Percentiles rank a stretch among this genome's conserved stretches.
phyloP scores from a whole-genome alignment of 768 basidiomycete species.

The Ramaria rubella region DNA sequence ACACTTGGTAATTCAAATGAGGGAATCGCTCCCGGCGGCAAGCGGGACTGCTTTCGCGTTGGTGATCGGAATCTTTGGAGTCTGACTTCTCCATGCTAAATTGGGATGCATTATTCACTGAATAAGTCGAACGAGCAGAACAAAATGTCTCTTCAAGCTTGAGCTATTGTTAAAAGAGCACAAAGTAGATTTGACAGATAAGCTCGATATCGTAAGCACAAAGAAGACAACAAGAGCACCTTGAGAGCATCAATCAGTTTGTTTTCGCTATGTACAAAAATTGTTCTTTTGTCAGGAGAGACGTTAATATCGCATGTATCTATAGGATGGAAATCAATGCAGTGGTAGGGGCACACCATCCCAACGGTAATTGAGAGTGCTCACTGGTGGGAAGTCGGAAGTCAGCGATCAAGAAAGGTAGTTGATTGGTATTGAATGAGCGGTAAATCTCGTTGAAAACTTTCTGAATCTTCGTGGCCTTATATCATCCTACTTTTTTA shows the following conservation, averaged over 20 bases:
- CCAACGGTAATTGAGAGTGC: constrained; percentile 17
- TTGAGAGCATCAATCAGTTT: constrained; percentile 74
- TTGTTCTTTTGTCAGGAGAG: constrained; percentile 93
- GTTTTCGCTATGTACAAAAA: constrained; percentile 82
- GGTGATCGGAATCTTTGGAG: not conserved
- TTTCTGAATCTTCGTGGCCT: constrained; percentile 64
- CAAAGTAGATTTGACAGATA: too few relatives aligned
- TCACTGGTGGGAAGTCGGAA: constrained; percentile 74
- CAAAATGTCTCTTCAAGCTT: constrained; percentile 65
- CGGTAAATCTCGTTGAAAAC: constrained; percentile 91
- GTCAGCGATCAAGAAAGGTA: constrained; percentile 79
- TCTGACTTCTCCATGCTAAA: constrained; percentile 3
- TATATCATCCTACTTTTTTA: not conserved
- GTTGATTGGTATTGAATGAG: constrained; percentile 67
- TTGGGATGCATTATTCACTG: constrained; percentile 34
- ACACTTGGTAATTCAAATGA: not conserved
- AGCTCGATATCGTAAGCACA: too few relatives aligned
- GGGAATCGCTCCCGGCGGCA: not conserved
- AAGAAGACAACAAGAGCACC: constrained; percentile 32
- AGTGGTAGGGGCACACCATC: not conserved
- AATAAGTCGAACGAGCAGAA: constrained; percentile 66
- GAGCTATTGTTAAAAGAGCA: constrained; percentile 32
- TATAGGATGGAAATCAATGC: constrained; percentile 23
- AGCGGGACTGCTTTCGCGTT: not conserved
- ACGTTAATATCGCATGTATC: constrained; percentile 90